Base-by-base conservation (phyloP, 139 green algal species). In the Tetratostichococcus sp. region DNA sequence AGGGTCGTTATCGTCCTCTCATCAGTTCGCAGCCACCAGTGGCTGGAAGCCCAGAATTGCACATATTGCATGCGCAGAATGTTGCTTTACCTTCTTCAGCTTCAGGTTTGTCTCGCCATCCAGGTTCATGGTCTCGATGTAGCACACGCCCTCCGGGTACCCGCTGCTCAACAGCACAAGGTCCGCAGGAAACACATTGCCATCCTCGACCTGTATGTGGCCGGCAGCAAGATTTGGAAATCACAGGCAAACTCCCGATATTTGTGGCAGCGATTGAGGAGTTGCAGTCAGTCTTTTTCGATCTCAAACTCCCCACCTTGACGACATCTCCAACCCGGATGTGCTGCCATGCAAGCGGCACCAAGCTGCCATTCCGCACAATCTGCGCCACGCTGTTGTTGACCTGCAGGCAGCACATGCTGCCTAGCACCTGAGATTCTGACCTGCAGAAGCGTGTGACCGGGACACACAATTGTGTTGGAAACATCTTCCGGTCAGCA, bases 21-120 rank as follows among this genome's bases (percentile, higher is more conserved):
- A n/a, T n/a, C n/a, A n/a, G n/a, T n/a, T n/a, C n/a, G n/a, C n/a
- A n/a, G n/a, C n/a, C n/a, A n/a, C n/a, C n/a, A n/a, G n/a, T n/a
- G n/a, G n/a, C n/a, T n/a, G n/a, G n/a, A n/a, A n/a, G n/a, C n/a
- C n/a, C n/a, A n/a, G n/a, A n/a, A n/a, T n/a, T n/a, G n/a, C n/a
- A n/a, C n/a, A n/a, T n/a, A n/a, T n/a, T n/a, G n/a, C n/a, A n/a
- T n/a, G n/a, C n/a, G n/a, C n/a, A n/a, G n/a, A n/a, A n/a, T n/a
- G n/a, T n/a, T n/a, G n/a, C n/a, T n/a, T n/a, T n/a, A 62, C 71
- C 59, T 90, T 84, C 74, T 91, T 91, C 33, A 95, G 89, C 79
- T 97, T 97, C 1, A 97, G 82, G 82, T 97, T 97, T 26, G 90
- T 96, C 71, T 97, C 93, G 21, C 89, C 70, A 67, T 96, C 91